These are phyloP conservation scores for Sonneratia caseolaris DNA, from an alignment of 345 rosid species.

Conservation along the genomic window DNA sequence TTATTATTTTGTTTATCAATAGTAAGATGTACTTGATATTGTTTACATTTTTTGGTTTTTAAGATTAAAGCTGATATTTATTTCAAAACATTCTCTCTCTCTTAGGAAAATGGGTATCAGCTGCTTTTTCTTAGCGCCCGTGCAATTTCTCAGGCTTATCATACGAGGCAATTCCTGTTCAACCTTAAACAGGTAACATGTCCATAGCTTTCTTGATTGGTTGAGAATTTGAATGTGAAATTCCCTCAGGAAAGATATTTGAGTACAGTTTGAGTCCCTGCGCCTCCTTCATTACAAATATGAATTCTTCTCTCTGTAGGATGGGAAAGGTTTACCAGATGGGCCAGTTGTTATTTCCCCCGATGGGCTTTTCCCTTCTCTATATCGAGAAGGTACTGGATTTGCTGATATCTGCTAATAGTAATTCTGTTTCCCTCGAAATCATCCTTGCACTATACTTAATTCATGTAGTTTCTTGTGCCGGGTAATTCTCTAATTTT, in stretches of 20 bases:
- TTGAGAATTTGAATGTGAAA: neutral
- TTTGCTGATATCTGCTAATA: neutral
- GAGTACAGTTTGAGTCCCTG: neutral
- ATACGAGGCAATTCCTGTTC: slow-evolving; percentile 71
- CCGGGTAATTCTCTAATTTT: slow-evolving; percentile 3
- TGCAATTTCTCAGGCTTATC: slow-evolving; percentile 86
- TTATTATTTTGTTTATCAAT: neutral
- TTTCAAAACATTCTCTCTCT: slow-evolving; percentile 7
- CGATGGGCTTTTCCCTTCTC: slow-evolving; percentile 90
- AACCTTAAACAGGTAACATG: slow-evolving; percentile 78
- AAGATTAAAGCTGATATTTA: neutral
- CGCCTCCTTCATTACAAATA: neutral
- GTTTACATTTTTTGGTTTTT: neutral
- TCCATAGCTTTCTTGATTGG: neutral
- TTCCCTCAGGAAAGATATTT: neutral
- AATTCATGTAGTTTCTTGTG: neutral
- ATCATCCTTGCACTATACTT: neutral
- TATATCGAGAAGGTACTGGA: slow-evolving; percentile 81
- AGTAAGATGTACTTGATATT: neutral
- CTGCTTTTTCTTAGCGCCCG: slow-evolving; percentile 94
- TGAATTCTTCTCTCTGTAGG: slow-evolving; percentile 26
- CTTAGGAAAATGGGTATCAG: slow-evolving; percentile 94
- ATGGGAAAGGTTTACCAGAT: slow-evolving; percentile 90
- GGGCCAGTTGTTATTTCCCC: slow-evolving; percentile 98
- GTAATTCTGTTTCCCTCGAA: neutral